Conservation (phyloP, 805 yeast species). For the Ogataea philodendri region DNA sequence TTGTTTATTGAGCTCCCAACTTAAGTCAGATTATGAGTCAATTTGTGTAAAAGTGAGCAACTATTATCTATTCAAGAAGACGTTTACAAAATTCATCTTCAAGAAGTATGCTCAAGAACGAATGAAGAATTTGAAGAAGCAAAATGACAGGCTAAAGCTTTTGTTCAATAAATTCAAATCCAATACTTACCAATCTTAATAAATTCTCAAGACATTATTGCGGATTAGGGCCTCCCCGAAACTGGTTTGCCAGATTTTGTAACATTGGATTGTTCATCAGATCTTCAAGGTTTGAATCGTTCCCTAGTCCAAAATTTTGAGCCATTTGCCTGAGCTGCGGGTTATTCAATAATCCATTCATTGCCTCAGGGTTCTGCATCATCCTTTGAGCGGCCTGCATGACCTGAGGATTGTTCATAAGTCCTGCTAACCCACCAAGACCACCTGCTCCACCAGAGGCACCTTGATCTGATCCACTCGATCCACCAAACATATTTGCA, state of each 20-base stretch:
- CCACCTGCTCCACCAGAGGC: constrained; percentile 63
- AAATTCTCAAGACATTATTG: too few relatives aligned
- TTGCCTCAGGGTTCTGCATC: constrained; percentile 82
- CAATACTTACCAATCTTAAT: too few relatives aligned
- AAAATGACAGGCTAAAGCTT: background rate
- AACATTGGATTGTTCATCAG: constrained; percentile 81
- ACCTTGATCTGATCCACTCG: constrained; percentile 71
- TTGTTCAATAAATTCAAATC: background rate
- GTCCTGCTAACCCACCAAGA: constrained; percentile 61
- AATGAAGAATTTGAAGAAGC: constrained; percentile 24
- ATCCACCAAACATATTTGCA: constrained; percentile 57
- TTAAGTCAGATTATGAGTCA: constrained; percentile 55
- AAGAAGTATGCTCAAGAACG: constrained; percentile 34
- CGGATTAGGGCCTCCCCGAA: constrained; percentile 50
- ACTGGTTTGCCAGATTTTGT: constrained; percentile 65
- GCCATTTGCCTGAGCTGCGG: constrained; percentile 87
- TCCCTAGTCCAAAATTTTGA: constrained; percentile 66
- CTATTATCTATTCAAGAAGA: constrained; percentile 50
- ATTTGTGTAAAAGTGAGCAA: constrained; percentile 63
- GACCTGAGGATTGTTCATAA: constrained; percentile 88
- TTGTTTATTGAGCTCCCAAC: constrained; percentile 42
- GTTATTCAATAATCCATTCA: constrained; percentile 71
- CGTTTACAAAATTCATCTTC: constrained; percentile 39
- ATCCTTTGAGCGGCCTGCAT: constrained; percentile 85
- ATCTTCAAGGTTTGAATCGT: constrained; percentile 52